phyloP scores from a whole-genome alignment of 1,139 yeast genomes.

The Candida neerlandica region DNA sequence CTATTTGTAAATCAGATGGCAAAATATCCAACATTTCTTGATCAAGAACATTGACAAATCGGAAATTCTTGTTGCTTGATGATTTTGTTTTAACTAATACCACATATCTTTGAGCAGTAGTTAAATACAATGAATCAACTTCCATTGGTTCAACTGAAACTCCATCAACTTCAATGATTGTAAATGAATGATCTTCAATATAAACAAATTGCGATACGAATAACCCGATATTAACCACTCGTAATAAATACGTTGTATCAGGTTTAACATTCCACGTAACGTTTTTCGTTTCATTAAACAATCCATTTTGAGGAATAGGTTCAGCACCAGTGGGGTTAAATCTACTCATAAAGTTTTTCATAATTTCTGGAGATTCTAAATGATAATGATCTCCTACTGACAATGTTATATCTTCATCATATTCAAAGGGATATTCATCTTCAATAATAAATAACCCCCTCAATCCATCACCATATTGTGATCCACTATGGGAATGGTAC shows the following conservation, averaged over 20 bases:
- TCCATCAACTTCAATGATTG: slow-evolving; percentile 85
- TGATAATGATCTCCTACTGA: slow-evolving; percentile 87
- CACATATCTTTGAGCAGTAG: slow-evolving; percentile 80
- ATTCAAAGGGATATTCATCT: slow-evolving; percentile 55
- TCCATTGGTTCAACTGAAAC: slow-evolving; percentile 67
- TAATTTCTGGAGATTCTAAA: slow-evolving; percentile 53
- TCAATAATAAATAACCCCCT: slow-evolving; percentile 76
- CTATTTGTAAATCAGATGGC: slow-evolving; percentile 64
- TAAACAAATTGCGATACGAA: slow-evolving; percentile 84
- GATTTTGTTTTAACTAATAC: slow-evolving; percentile 69
- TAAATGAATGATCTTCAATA: slow-evolving; percentile 81
- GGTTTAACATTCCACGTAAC: slow-evolving; percentile 74
- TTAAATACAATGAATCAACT: slow-evolving; percentile 61
- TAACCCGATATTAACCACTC: slow-evolving; percentile 82
- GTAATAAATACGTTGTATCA: slow-evolving; percentile 74
- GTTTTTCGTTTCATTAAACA: slow-evolving; percentile 79
- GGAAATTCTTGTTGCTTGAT: slow-evolving; percentile 58
- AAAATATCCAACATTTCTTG: slow-evolving; percentile 73
- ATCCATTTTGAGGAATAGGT: slow-evolving; percentile 81
- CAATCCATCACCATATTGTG: slow-evolving; percentile 91
- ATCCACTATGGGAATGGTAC: slow-evolving; percentile 90
- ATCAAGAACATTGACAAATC: slow-evolving; percentile 79
- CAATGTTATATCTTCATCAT: slow-evolving; percentile 74
- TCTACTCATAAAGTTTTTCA: slow-evolving; percentile 58
- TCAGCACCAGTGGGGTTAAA: slow-evolving; percentile 97